Percentiles rank a stretch among this genome's conserved stretches.
phyloP scores from a whole-genome alignment of 768 basidiomycete genomes.

The Auricularia auricula-judae region DNA sequence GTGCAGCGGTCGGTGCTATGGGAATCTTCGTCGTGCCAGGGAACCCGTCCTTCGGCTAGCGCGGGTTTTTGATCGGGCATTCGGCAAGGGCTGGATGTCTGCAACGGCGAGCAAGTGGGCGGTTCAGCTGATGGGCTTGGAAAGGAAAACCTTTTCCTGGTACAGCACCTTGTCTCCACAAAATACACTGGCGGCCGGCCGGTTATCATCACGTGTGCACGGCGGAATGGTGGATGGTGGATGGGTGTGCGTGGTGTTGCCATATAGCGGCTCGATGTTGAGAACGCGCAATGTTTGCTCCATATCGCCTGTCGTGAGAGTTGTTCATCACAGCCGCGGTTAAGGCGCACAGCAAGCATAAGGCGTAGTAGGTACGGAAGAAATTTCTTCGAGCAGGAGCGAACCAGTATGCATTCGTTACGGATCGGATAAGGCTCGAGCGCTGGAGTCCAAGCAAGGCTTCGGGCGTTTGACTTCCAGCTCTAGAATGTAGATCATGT shows the following conservation, averaged over 20 bases:
- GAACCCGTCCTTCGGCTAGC: slow-evolving; percentile 15
- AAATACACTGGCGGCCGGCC: slow-evolving; percentile 65
- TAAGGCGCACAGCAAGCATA: slow-evolving; percentile 68
- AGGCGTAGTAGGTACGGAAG: too few species aligned
- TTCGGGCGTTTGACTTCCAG: too few species aligned
- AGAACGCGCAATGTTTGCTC: slow-evolving; percentile 88
- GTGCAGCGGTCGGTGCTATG: not conserved
- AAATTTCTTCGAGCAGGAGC: too few species aligned
- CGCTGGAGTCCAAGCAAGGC: too few species aligned
- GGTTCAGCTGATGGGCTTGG: slow-evolving; percentile 74
- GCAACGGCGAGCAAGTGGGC: slow-evolving; percentile 97
- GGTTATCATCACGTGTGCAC: slow-evolving; percentile 35
- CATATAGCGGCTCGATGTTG: slow-evolving; percentile 94
- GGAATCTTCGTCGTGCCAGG: not conserved
- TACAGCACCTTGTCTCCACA: slow-evolving; percentile 78
- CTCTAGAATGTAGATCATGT: too few species aligned
- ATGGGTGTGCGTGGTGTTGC: slow-evolving; percentile 58
- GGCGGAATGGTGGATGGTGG: slow-evolving; percentile 52
- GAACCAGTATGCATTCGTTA: too few species aligned
- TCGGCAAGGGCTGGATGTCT: slow-evolving; percentile 78
- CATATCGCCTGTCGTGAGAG: slow-evolving; percentile 80
- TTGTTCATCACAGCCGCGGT: slow-evolving; percentile 85
- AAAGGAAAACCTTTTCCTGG: slow-evolving; percentile 73
- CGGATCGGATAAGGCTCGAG: too few species aligned
- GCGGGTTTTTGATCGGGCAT: slow-evolving; percentile 80